Evolutionary conservation across 345 rosid genomes (phyloP), one percentile per base, ranked within the genome.

Genomic region (thale cress (Arabidopsis thaliana)): DNA sequence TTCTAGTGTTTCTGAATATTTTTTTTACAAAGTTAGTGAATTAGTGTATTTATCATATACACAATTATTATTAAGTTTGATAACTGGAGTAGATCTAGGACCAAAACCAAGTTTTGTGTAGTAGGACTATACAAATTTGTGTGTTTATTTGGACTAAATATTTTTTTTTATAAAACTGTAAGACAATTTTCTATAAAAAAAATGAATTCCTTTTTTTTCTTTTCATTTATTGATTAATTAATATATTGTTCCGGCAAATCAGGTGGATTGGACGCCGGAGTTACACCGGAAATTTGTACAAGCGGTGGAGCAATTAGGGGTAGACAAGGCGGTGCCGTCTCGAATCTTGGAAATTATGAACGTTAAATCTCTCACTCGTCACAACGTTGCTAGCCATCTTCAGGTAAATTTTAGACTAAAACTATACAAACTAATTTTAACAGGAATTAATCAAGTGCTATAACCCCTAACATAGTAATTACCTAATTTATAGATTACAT

Each of bases 221-320:
- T 23, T 24, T 0, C 4, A 12, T 13, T 14, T 23, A 13, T 37
- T 22, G 6, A 40, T 8, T 42, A 8, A 23, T 30, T 57, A 8
- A 42, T 28, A 22, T 68, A 6, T 6, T 61, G 7, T 33, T 3
- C 23, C 14, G 8, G 42, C 60, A 82, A 79, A 83, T 34, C 11
- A 95, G 97, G 97, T 95, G 85, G 99, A 95, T 59, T 95, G 99
- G 99, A 95, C 97, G 16, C 91, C 97, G 60, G 97, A 90, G 67
- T 80, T 95, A 82, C 99, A 95, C 79, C 82, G 91, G 82, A 87
- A 87, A 53, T 95, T 95, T 37, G 97, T 92, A 68, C 91, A 92
- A 38, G 99, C 99, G 50, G 98, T 95, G 86, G 97, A 95, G 81
- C 93, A 89, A 77, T 82, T 95, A 25, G 99, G 99, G 2, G 81